These are phyloP conservation scores for Acacia crassicarpa DNA, from an alignment of 306 rosid species.

Conservation along the genomic window DNA sequence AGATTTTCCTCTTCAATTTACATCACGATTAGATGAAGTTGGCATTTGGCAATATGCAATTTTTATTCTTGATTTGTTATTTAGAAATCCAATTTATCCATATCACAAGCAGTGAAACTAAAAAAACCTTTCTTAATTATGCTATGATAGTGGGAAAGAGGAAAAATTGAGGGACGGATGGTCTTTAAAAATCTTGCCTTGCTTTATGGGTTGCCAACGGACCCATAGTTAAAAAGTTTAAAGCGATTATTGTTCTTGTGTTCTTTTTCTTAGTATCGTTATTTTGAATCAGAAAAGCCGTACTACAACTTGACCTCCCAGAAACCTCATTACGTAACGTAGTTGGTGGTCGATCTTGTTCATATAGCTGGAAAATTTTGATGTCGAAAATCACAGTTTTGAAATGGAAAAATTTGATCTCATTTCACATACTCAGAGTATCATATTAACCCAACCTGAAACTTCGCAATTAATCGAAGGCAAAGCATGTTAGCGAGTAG, in stretches of 20 bases:
- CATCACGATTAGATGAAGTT: neutral
- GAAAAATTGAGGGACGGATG: neutral
- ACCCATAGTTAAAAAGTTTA: conserved; percentile 1
- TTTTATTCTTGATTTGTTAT: neutral
- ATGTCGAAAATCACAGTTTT: neutral
- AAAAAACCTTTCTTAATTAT: neutral
- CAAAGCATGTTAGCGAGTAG: too few species aligned
- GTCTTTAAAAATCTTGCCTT: conserved; percentile 2
- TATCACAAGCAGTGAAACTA: neutral
- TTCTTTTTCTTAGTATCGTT: neutral
- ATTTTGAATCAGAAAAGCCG: neutral
- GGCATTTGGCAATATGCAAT: neutral
- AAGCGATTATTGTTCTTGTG: neutral
- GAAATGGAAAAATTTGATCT: neutral
- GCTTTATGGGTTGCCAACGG: neutral
- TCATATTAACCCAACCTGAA: neutral
- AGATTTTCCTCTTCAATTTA: neutral
- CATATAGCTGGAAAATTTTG: neutral
- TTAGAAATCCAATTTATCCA: neutral
- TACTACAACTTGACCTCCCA: neutral
- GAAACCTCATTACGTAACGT: neutral
- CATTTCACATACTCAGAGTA: neutral
- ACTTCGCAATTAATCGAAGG: neutral
- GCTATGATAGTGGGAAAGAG: neutral
- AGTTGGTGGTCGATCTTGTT: neutral